Percentiles rank a stretch among this genome's conserved stretches.
These are phyloP conservation scores for Metschnikowia colocasiae DNA, from an alignment of 805 yeast genomes.

Conservation along the genomic window DNA sequence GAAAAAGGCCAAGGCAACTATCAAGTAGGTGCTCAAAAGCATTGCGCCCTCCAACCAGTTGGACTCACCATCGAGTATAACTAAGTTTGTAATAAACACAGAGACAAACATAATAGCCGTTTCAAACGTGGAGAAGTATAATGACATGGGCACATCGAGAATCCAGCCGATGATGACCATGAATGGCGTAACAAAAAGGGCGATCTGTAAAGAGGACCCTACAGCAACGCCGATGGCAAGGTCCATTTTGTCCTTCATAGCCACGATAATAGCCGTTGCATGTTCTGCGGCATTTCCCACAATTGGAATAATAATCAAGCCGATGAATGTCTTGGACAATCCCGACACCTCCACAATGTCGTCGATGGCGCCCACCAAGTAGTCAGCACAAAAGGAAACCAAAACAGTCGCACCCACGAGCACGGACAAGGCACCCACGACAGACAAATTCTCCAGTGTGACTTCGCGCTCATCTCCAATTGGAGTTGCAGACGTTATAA, in stretches of 20 bases:
- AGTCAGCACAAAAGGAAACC: slow-evolving; percentile 91
- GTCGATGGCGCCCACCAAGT: slow-evolving; percentile 89
- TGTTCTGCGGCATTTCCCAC: slow-evolving; percentile 99
- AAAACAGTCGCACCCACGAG: slow-evolving; percentile 66
- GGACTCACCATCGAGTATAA: slow-evolving; percentile 89
- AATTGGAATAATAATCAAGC: slow-evolving; percentile 88
- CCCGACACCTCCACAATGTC: slow-evolving; percentile 80
- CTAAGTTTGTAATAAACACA: slow-evolving; percentile 80
- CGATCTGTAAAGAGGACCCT: slow-evolving; percentile 93
- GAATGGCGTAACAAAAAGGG: slow-evolving; percentile 92
- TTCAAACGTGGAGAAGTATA: slow-evolving; percentile 89
- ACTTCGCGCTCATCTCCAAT: slow-evolving; percentile 16
- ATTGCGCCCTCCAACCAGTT: slow-evolving; percentile 97
- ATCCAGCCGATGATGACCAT: slow-evolving; percentile 94
- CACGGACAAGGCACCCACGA: slow-evolving; percentile 50
- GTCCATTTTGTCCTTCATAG: slow-evolving; percentile 95
- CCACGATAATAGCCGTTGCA: slow-evolving; percentile 93
- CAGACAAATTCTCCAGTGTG: slow-evolving; percentile 41
- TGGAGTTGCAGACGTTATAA: slow-evolving; percentile 30
- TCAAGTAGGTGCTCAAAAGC: slow-evolving; percentile 80
- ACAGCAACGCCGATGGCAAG: slow-evolving; percentile 95
- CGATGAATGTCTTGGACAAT: slow-evolving; percentile 90
- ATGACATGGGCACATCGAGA: slow-evolving; percentile 85
- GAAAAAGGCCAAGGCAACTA: slow-evolving; percentile 86
- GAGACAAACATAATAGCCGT: slow-evolving; percentile 88